These are phyloP conservation scores for Apiospora hydei DNA, from an alignment of 2,329 filamentous ascomycete species.

Conservation along the genomic window DNA sequence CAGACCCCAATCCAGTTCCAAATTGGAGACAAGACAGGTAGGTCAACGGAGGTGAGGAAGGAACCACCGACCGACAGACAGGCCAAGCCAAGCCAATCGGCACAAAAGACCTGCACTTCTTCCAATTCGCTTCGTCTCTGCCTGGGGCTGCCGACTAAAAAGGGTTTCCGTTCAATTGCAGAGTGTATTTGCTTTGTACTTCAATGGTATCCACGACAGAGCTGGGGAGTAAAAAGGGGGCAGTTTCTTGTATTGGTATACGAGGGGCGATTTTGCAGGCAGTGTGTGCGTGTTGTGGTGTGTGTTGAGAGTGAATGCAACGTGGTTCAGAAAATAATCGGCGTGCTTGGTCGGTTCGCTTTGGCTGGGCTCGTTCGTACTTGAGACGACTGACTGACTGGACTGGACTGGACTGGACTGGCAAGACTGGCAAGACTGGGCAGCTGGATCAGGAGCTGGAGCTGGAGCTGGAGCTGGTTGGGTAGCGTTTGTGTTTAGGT, in stretches of 20 bases:
- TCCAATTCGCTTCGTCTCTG: background rate
- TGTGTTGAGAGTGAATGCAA: constrained; percentile 6
- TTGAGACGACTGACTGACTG: background rate
- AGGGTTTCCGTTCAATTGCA: background rate
- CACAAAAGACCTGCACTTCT: background rate
- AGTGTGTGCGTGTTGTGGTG: background rate
- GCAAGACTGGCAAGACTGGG: background rate
- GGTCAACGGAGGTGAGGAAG: constrained; percentile 14
- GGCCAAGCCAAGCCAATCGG: background rate
- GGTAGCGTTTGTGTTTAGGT: background rate
- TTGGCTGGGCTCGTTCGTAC: background rate
- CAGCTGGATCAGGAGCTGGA: constrained; percentile 1
- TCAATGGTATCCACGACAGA: background rate
- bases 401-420: background rate
- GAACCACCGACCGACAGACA: constrained; percentile 1
- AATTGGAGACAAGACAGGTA: constrained; percentile 7
- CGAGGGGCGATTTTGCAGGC: background rate
- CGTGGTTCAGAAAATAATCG: constrained; percentile 9
- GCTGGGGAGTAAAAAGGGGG: background rate
- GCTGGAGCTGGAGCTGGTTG: background rate
- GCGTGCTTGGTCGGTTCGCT: background rate
- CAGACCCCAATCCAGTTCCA: constrained; percentile 14
- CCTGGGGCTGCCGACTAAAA: background rate
- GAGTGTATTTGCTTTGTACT: background rate
- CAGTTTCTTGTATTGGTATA: constrained; percentile 1